Percentiles rank a stretch among this genome's conserved stretches.
These are phyloP conservation scores for Agaricus bisporus DNA, from an alignment of 768 basidiomycete species.

Conservation along the genomic window DNA sequence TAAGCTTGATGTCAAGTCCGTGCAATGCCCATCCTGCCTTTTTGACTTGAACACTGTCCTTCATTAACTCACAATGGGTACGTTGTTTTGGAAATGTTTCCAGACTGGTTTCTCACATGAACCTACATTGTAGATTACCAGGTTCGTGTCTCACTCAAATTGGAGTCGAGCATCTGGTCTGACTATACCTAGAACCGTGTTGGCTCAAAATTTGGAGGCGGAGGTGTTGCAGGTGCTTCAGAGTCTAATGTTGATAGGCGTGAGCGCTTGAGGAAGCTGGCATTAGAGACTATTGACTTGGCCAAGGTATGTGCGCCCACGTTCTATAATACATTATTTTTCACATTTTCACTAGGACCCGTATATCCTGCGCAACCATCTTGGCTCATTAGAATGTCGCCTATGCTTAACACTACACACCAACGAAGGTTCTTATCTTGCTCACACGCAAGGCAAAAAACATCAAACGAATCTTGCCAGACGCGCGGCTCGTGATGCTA, in stretches of 20 bases:
- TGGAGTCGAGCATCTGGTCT: background rate
- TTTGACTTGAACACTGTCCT: background rate
- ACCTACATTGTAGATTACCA: slow-evolving; percentile 51
- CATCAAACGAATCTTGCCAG: slow-evolving; percentile 98
- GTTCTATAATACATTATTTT: background rate
- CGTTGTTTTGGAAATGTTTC: slow-evolving; percentile 12
- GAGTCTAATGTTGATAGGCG: slow-evolving; percentile 95
- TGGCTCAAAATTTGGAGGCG: slow-evolving; percentile 92
- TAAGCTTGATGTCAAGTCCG: background rate
- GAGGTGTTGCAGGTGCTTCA: slow-evolving; percentile 91
- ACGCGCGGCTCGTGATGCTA: slow-evolving; percentile 94
- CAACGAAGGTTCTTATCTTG: slow-evolving; percentile 99
- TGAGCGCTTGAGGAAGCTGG: slow-evolving; percentile 91
- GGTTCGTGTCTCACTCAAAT: slow-evolving; percentile 30
- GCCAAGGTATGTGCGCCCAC: slow-evolving; percentile 63
- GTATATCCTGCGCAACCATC: slow-evolving; percentile 96
- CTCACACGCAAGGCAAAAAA: slow-evolving; percentile 99
- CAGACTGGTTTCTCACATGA: slow-evolving; percentile 6
- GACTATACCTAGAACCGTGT: slow-evolving; percentile 69
- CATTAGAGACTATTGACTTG: slow-evolving; percentile 94
- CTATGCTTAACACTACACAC: slow-evolving; percentile 96
- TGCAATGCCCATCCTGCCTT: background rate
- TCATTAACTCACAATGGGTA: slow-evolving; percentile 27
- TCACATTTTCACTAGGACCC: slow-evolving; percentile 57
- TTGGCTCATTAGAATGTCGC: slow-evolving; percentile 97